Conservation (phyloP, 164 flowering plant genomes). For the Berberis vulgaris region DNA sequence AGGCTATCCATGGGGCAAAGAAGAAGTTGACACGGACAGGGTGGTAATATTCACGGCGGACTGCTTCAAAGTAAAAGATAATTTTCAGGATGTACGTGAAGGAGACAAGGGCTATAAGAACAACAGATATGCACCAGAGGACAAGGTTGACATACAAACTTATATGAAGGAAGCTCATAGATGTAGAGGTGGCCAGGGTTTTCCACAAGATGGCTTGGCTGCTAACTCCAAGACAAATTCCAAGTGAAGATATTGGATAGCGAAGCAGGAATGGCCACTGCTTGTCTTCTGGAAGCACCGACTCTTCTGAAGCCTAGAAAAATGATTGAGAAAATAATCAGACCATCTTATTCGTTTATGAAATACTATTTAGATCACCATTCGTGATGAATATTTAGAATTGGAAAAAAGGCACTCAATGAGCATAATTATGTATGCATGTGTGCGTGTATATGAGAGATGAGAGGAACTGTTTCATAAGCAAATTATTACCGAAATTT, state of each 20-base stretch:
- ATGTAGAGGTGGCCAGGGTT: constrained; percentile 45
- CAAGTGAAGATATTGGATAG: constrained; percentile 68
- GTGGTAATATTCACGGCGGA: constrained; percentile 76
- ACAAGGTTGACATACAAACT: constrained; percentile 38
- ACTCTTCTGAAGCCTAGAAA: constrained; percentile 61
- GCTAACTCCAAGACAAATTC: constrained; percentile 78
- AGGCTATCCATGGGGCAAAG: constrained; percentile 79
- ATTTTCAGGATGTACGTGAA: constrained; percentile 44
- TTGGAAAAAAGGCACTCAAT: too few species aligned
- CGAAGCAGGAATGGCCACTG: constrained; percentile 89
- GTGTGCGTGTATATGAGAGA: too few species aligned
- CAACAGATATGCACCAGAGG: constrained; percentile 63
- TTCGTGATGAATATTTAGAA: too few species aligned
- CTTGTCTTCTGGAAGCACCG: constrained; percentile 67
- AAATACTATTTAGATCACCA: too few species aligned
- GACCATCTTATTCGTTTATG: neutral
- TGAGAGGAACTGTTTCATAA: too few species aligned
- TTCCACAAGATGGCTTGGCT: constrained; percentile 95
- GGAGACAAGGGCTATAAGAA: constrained; percentile 27
- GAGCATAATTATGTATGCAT: too few species aligned
- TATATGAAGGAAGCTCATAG: constrained; percentile 59
- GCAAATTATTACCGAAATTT: too few species aligned
- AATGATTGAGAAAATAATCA: neutral
- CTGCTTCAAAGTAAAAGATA: constrained; percentile 72
- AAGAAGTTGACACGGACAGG: constrained; percentile 86